Evolutionary conservation across 306 rosid genomes (phyloP).

Genomic region (Lathyrus tuberosus): DNA sequence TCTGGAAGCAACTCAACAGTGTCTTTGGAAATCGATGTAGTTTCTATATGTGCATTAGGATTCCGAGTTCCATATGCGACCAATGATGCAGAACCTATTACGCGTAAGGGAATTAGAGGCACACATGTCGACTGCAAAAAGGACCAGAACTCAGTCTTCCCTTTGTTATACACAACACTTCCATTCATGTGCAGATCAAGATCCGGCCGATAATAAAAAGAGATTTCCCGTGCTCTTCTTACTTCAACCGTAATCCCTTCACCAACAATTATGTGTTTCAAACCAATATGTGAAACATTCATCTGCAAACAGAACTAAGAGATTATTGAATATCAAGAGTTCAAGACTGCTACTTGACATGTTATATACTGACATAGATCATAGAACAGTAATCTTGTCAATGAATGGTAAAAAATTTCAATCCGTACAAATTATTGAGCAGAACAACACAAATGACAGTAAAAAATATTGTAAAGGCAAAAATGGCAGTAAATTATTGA

Average conservation of each 20-base stretch:
- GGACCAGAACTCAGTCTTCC: constrained; percentile 51
- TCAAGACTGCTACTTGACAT: constrained; percentile 15
- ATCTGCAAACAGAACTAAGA: constrained; percentile 52
- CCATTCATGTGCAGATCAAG: constrained; percentile 48
- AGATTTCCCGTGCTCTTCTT: constrained; percentile 65
- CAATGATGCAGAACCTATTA: constrained; percentile 64
- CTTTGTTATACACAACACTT: constrained; percentile 40
- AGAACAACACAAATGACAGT: constrained; percentile 18
- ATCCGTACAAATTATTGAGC: neutral
- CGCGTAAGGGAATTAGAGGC: constrained; percentile 67
- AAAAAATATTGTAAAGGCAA: neutral
- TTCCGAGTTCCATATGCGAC: constrained; percentile 72
- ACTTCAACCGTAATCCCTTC: constrained; percentile 84
- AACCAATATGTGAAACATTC: constrained; percentile 66
- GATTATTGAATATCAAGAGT: constrained; percentile 28
- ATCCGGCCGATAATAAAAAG: constrained; percentile 61
- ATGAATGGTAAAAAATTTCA: neutral
- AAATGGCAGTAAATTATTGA: neutral
- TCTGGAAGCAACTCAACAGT: constrained; percentile 77
- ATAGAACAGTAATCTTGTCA: constrained; percentile 18
- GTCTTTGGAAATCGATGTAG: constrained; percentile 55
- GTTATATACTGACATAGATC: constrained; percentile 3
- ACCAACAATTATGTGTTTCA: constrained; percentile 76
- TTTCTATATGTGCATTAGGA: constrained; percentile 48
- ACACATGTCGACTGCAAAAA: constrained; percentile 60